Evolutionary conservation across 176 grass and related monocot genomes (phyloP).

Genomic region (Hordeum vulgare): MorexV3_pseudomolecules_assembly NC_058524.1:23920480-23920979

Average conservation of each 20-base stretch:
- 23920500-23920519: not conserved
- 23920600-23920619: not conserved
- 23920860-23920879: slow-evolving; percentile 32
- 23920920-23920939: slow-evolving; percentile 6
- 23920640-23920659: slow-evolving; percentile 19
- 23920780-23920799: not conserved
- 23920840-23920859: slow-evolving; percentile 41
- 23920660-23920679: slow-evolving; percentile 89
- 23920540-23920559: not conserved
- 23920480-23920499: not conserved
- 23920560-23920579: not conserved
- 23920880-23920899: slow-evolving; percentile 13
- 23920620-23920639: not conserved
- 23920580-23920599: not conserved
- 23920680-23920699: slow-evolving; percentile 88
- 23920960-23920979: not conserved
- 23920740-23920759: slow-evolving; percentile 39
- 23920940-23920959: slow-evolving; percentile 2
- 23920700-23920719: slow-evolving; percentile 80
- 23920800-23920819: not conserved
- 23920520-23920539: slow-evolving; percentile 10
- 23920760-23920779: not conserved
- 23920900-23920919: slow-evolving; percentile 13
- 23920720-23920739: slow-evolving; percentile 57
- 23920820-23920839: slow-evolving; percentile 10